Base-by-base conservation (phyloP, 257 asterid species). In the Verbascum thapsus region DNA sequence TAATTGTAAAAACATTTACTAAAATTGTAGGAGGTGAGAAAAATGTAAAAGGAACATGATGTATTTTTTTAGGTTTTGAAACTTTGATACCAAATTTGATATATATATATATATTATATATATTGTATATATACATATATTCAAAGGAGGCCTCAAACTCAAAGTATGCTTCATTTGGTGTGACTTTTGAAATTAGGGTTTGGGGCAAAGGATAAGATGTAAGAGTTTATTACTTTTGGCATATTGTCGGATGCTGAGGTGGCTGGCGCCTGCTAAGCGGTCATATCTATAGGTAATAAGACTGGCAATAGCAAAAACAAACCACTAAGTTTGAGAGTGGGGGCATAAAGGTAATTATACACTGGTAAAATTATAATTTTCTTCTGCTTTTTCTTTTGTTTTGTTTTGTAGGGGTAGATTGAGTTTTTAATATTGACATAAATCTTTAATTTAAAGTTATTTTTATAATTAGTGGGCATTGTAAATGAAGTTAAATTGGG, bases 111-210 rank as follows among this genome's bases (percentile, higher is more conserved):
- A n/a, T n/a, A n/a, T n/a, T n/a, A n/a, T n/a, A n/a, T n/a, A n/a
- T n/a, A n/a, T n/a, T n/a, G n/a, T n/a, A n/a, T n/a, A n/a, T n/a
- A n/a, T n/a, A n/a, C n/a, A n/a, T n/a, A n/a, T n/a, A n/a, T n/a
- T n/a, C n/a, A n/a, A n/a, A n/a, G n/a, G n/a, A n/a, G n/a, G n/a
- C n/a, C n/a, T n/a, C n/a, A n/a, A n/a, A n/a, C n/a, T n/a, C n/a
- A n/a, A n/a, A n/a, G n/a, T 26, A 5, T 26, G 32, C 3, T 26
- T 19, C 22, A 15, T n/a, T 44, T 15, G 20, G 20, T 13, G n/a
- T 32, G 8, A 30, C 34, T 32, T 53, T n/a, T 9, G 43, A 30
- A 32, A 30, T 53, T 53, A 53, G 60, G 60, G 41, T 53, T 30
- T n/a, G 34, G 43, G 23, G 17, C 5, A 8, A 53, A 13, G 38